These are phyloP conservation scores for Zea mays DNA, from an alignment of 176 grass and related monocot genomes.

Conservation along the genomic window Zm-B73-REFERENCE-NAM-5.0 NC_050099.1:72235501-72236000, in stretches of 20 bases:
- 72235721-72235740: conserved; percentile 17
- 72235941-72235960: background rate
- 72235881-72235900: background rate
- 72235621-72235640: no score
- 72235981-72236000: conserved; percentile 8
- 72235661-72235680: background rate
- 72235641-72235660: no score
- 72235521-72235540: no score
- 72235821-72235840: conserved; percentile 12
- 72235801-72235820: conserved; percentile 1
- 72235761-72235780: conserved; percentile 15
- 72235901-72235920: background rate
- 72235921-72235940: background rate
- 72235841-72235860: background rate
- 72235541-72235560: no score
- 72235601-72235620: no score
- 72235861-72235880: conserved; percentile 2
- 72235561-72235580: no score
- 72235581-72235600: no score
- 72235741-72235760: conserved; percentile 19
- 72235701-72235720: conserved; percentile 22
- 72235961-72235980: background rate
- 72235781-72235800: conserved; percentile 14
- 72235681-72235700: conserved; percentile 21
- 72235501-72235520: no score